These are phyloP conservation scores for Ogataea pini DNA, from an alignment of 805 yeast genomes.

Conservation along the genomic window DNA sequence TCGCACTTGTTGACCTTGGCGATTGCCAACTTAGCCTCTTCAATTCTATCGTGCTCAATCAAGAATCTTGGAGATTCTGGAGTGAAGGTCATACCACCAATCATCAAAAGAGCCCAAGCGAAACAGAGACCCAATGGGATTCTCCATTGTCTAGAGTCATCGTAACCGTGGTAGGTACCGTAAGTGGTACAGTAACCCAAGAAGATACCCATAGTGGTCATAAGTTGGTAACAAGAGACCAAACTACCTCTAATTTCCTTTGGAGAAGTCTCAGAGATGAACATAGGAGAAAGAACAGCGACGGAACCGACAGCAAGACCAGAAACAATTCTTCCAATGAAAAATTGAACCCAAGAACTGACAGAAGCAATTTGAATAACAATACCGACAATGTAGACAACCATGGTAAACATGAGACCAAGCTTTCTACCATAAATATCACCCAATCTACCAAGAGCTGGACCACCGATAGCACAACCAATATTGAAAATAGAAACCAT, in stretches of 20 bases:
- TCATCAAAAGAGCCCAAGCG: conserved; percentile 53
- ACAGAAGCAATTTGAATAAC: conserved; percentile 59
- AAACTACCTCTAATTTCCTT: conserved; percentile 69
- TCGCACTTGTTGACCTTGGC: conserved; percentile 59
- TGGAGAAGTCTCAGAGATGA: conserved; percentile 71
- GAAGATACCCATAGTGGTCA: conserved; percentile 70
- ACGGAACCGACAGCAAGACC: conserved; percentile 59
- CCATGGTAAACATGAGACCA: conserved; percentile 54
- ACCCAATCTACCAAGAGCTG: conserved; percentile 55
- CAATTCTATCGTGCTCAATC: conserved; percentile 48
- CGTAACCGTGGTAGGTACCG: conserved; percentile 55
- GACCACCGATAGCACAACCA: conserved; percentile 75
- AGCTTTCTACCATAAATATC: conserved; percentile 62
- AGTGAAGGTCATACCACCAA: conserved; percentile 54
- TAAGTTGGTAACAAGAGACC: conserved; percentile 68
- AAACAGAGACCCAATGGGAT: conserved; percentile 56
- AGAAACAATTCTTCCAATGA: conserved; percentile 60
- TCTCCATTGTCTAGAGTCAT: conserved; percentile 63
- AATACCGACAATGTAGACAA: conserved; percentile 61
- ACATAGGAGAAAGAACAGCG: conserved; percentile 54
- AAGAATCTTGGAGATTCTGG: conserved; percentile 74
- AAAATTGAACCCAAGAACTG: conserved; percentile 59
- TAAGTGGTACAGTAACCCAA: conserved; percentile 67
- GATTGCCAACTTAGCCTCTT: conserved; percentile 55
- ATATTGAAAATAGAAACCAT: conserved; percentile 70